A percentile compares a stretch with the other conserved stretches of the same genome.
Conservation (phyloP, 208 protist genomes). For the Crithidia fasciculata region DNA sequence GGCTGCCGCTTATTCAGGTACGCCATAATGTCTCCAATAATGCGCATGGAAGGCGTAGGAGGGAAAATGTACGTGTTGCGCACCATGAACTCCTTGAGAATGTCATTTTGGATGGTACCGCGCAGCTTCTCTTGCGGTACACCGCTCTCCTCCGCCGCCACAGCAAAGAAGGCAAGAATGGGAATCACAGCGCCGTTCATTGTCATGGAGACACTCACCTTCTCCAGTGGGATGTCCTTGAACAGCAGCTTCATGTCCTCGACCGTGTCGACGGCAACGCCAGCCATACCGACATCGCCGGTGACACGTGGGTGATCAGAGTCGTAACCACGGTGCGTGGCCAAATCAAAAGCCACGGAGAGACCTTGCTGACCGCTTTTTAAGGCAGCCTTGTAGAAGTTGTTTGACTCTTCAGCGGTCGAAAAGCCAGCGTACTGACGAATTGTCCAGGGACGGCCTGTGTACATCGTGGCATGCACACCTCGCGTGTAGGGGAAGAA, state of each 20-base stretch:
- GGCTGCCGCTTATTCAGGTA: constrained; percentile 94
- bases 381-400: constrained; percentile 93
- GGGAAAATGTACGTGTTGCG: constrained; percentile 98
- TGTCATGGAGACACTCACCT: constrained; percentile 96
- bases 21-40: constrained; percentile 96
- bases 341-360: constrained; percentile 96
- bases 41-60: constrained; percentile 92
- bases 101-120: constrained; percentile 98
- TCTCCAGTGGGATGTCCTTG: constrained; percentile 93
- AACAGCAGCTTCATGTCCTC: constrained; percentile 93
- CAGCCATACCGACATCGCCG: constrained; percentile 97
- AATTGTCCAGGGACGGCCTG: constrained; percentile 94
- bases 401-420: constrained; percentile 96
- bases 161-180: constrained; percentile 96
- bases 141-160: constrained; percentile 93
- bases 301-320: constrained; percentile 93
- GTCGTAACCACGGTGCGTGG: constrained; percentile 97
- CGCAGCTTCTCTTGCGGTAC: constrained; percentile 83
- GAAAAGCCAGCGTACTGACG: constrained; percentile 95
- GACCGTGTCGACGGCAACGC: constrained; percentile 95
- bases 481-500: constrained; percentile 94
- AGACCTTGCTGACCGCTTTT: constrained; percentile 94
- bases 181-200: constrained; percentile 98
- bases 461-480: constrained; percentile 96
- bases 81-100: constrained; percentile 98